Base-by-base conservation (phyloP, 495 filamentous ascomycete genomes). In the Talaromyces thailandensis region DNA sequence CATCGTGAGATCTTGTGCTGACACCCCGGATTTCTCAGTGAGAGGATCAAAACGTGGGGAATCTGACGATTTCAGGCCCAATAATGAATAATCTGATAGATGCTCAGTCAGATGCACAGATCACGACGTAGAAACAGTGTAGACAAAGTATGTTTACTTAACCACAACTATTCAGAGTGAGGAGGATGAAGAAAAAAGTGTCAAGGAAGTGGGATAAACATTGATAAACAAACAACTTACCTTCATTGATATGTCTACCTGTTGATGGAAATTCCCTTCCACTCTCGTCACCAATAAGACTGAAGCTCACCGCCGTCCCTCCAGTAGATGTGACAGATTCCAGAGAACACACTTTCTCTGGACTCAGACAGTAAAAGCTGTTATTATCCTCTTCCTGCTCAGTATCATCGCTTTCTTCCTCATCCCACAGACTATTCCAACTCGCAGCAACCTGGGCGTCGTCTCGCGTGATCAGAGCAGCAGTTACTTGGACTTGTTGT, bases 361-460 rank as follows among this genome's bases (percentile, higher is more conserved):
- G 55, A 29, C 26, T 32, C 18, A 14, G 55, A 35, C 55, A 57
- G 29, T 31, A 57, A 35, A 57, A 57, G 16, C 55, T 28, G 26
- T 28, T 25, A 16, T 23, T 26, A 55, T 55, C 51, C 12, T 55
- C 26, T 26, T 55, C 51, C 21, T 55, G n/a, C 23, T 55, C 51
- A 11, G 12, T 28, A 7, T 37, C 5, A n/a, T 58, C 8, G 56
- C 28, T 16, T 1, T 50, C 35, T n/a, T 60, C 59, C 14, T 32
- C 26, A 25, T 51, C 59, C 59, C 59, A 61, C 23, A 61, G 14
- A 28, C 43, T 28, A 21, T 51, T 40, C 40, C 59, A 61, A 16
- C 26, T 51, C 4, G 43, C 37, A 2, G 24, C 24, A 8, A 50
- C 59, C 28, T 61, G 59, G 45, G 24, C 59, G 37, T 59, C 57